Evolutionary conservation across 495 filamentous ascomycete species (phyloP).

Genomic region (Hyaloscypha finlandica): DNA sequence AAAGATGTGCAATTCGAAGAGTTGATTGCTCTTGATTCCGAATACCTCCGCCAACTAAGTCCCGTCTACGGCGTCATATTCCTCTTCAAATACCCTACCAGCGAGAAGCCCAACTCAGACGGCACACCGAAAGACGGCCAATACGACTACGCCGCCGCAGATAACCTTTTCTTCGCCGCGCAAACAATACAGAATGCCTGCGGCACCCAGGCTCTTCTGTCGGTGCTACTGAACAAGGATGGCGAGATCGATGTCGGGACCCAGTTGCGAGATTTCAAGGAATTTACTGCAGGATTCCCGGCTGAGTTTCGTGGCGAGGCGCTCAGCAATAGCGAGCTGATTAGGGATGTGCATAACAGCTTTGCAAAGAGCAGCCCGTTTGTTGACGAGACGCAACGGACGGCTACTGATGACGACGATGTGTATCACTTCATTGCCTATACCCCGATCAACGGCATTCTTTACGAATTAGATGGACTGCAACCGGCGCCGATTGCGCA

Average conservation of each 20-base stretch:
- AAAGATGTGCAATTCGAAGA: slow-evolving; percentile 97
- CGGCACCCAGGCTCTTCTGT: slow-evolving; percentile 94
- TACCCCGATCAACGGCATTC: slow-evolving; percentile 69
- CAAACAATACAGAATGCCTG: slow-evolving; percentile 99
- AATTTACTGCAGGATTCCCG: slow-evolving; percentile 88
- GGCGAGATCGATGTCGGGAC: slow-evolving; percentile 53
- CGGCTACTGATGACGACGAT: slow-evolving; percentile 66
- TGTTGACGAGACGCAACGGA: slow-evolving; percentile 78
- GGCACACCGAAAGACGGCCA: slow-evolving; percentile 71
- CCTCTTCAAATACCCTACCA: slow-evolving; percentile 96
- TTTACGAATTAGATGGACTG: slow-evolving; percentile 96
- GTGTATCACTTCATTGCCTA: slow-evolving; percentile 99
- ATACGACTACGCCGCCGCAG: slow-evolving; percentile 73
- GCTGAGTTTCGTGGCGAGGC: slow-evolving; percentile 69
- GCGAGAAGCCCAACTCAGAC: slow-evolving; percentile 58
- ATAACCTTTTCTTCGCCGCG: slow-evolving; percentile 87
- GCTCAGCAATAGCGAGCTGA: slow-evolving; percentile 70
- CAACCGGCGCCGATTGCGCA: slow-evolving; percentile 91
- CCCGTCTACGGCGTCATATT: slow-evolving; percentile 98
- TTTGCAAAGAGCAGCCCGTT: slow-evolving; percentile 90
- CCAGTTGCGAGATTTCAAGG: slow-evolving; percentile 75
- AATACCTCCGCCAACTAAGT: slow-evolving; percentile 73
- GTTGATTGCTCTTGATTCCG: slow-evolving; percentile 84
- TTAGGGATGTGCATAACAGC: slow-evolving; percentile 90
- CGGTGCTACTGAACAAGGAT: slow-evolving; percentile 86